These are phyloP conservation scores for Crithidia acanthocephali DNA, from an alignment of 208 protist genomes.

Conservation along the genomic window DNA sequence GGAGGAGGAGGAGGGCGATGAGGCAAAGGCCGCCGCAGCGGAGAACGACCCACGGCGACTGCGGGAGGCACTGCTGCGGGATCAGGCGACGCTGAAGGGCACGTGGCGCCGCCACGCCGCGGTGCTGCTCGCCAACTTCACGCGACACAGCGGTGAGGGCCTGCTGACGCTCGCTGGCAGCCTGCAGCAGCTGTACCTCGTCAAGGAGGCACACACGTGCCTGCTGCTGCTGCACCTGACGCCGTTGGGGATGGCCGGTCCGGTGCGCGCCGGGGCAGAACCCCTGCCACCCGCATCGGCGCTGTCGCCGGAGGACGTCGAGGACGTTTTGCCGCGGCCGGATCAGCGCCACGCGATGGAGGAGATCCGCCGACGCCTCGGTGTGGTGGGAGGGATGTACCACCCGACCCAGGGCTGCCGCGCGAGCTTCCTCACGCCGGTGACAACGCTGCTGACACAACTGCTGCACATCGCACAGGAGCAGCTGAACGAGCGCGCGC, in stretches of 20 bases:
- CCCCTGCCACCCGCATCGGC: slow-evolving; percentile 19
- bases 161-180: slow-evolving; percentile 54
- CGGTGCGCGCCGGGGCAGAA: slow-evolving; percentile 26
- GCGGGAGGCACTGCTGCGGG: slow-evolving; percentile 9
- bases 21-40: not conserved
- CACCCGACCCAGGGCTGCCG: slow-evolving; percentile 52
- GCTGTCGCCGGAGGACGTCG: slow-evolving; percentile 18
- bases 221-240: slow-evolving; percentile 66
- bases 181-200: slow-evolving; percentile 44
- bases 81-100: slow-evolving; percentile 25
- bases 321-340: slow-evolving; percentile 36
- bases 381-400: slow-evolving; percentile 68
- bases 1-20: not conserved
- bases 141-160: slow-evolving; percentile 52
- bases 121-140: slow-evolving; percentile 73
- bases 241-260: slow-evolving; percentile 33
- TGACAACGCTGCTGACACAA: slow-evolving; percentile 67
- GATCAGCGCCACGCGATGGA: slow-evolving; percentile 54
- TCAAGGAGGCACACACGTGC: slow-evolving; percentile 75
- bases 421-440: slow-evolving; percentile 63
- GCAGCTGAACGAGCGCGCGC: slow-evolving; percentile 37
- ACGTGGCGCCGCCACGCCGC: slow-evolving; percentile 66
- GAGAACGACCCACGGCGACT: not conserved
- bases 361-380: slow-evolving; percentile 56
- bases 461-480: slow-evolving; percentile 53